Percentiles rank a stretch among this genome's conserved stretches.
Evolutionary conservation across 257 asterid species (phyloP).

Genomic region (Buddleja alternifolia): DNA sequence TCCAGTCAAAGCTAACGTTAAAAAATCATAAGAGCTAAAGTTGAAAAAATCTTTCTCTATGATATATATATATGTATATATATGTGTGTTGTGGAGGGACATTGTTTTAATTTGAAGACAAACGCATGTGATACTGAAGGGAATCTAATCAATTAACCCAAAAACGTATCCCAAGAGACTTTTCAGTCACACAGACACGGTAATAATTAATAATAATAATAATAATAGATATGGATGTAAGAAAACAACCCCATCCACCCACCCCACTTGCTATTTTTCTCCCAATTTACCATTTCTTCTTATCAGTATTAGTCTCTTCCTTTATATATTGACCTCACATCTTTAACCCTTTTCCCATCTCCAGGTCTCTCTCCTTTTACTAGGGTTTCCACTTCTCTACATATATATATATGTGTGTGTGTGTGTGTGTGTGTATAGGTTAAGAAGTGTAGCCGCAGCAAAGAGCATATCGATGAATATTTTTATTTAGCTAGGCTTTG

Average conservation of each 20-base stretch:
- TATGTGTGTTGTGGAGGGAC: neutral
- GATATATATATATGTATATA: too few species aligned
- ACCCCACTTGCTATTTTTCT: constrained; percentile 25
- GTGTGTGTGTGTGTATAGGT: too few species aligned
- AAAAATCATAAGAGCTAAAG: neutral
- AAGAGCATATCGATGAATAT: neutral
- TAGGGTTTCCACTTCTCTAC: neutral
- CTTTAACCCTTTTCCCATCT: neutral
- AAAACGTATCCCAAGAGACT: constrained; percentile 31
- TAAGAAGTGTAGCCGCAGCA: neutral
- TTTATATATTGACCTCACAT: constrained; percentile 34
- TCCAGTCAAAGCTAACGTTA: neutral
- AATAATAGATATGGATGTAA: constrained; percentile 12
- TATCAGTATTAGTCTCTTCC: constrained; percentile 4
- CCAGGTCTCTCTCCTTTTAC: constrained; percentile 14
- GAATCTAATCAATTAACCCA: constrained; percentile 45
- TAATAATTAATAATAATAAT: too few species aligned
- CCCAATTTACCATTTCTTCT: too few species aligned
- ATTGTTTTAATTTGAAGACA: constrained; percentile 38
- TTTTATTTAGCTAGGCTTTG: neutral
- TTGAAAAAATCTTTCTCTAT: neutral
- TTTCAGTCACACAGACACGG: too few species aligned
- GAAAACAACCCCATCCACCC: constrained; percentile 28
- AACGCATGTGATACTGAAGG: constrained; percentile 47
- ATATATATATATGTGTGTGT: too few species aligned